A percentile compares a stretch with the other conserved stretches of the same genome.
phyloP scores from a whole-genome alignment of 2,329 filamentous ascomycete genomes.

The Penicillium fuscoglaucum region DNA sequence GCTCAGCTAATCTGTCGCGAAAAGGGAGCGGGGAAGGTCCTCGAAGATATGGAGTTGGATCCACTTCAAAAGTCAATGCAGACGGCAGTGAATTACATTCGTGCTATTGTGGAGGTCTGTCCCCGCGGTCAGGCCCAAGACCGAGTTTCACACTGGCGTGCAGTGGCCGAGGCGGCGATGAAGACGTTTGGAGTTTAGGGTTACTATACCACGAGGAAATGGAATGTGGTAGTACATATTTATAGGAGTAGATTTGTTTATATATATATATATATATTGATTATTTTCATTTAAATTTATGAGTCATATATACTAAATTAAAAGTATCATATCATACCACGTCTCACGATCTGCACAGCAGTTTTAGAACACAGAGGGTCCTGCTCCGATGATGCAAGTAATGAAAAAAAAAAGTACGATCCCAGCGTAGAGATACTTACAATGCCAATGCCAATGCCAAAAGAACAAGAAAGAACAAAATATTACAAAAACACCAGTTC shows the following conservation, averaged over 20 bases:
- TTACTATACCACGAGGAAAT: not conserved
- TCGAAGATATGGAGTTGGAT: slow-evolving; percentile 10
- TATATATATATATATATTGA: not conserved
- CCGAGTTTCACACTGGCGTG: slow-evolving; percentile 18
- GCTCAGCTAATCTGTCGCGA: slow-evolving; percentile 13
- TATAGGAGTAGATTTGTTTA: not conserved
- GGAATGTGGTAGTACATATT: not conserved
- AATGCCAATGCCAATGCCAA: not conserved
- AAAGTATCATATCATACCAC: slow-evolving; percentile 15
- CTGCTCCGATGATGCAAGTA: slow-evolving; percentile 11
- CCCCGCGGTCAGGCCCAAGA: slow-evolving; percentile 26
- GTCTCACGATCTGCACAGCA: slow-evolving; percentile 25
- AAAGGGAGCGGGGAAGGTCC: slow-evolving; percentile 18
- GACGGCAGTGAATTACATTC: slow-evolving; percentile 28
- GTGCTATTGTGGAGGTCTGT: slow-evolving; percentile 34
- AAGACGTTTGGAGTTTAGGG: not conserved
- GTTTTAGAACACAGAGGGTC: slow-evolving; percentile 13
- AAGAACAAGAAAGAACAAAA: not conserved
- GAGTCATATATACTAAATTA: slow-evolving; percentile 13
- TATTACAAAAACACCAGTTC: not conserved
- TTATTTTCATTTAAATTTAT: slow-evolving; percentile 2
- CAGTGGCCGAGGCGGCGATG: slow-evolving; percentile 8
- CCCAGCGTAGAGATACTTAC: not conserved
- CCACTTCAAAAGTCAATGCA: slow-evolving; percentile 30
- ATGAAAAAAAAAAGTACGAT: slow-evolving; percentile 1